phyloP scores from a whole-genome alignment of 768 basidiomycete genomes.

The Suillus ampliporus region DNA sequence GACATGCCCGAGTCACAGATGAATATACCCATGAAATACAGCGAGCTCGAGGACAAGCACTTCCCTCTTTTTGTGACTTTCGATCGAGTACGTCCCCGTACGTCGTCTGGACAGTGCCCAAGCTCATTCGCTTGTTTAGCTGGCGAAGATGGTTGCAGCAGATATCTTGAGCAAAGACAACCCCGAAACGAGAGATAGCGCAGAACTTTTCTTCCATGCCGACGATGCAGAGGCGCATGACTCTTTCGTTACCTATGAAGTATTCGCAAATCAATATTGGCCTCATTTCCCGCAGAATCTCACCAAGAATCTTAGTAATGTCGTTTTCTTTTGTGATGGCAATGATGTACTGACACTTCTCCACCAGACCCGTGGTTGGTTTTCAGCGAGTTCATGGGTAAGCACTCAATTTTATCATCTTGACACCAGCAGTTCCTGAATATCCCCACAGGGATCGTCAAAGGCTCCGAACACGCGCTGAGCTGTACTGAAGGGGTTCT shows the following conservation, averaged over 20 bases:
- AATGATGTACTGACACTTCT: slow-evolving; percentile 1
- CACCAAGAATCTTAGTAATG: slow-evolving; percentile 58
- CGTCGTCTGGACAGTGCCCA: not conserved
- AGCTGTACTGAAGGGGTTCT: slow-evolving; percentile 43
- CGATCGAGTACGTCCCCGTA: slow-evolving; percentile 51
- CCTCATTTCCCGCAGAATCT: slow-evolving; percentile 56
- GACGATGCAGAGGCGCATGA: slow-evolving; percentile 25
- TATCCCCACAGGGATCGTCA: slow-evolving; percentile 54
- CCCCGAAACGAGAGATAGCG: slow-evolving; percentile 7
- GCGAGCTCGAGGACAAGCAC: slow-evolving; percentile 59
- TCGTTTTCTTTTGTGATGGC: not conserved
- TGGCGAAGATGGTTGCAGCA: slow-evolving; percentile 31
- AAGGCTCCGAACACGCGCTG: slow-evolving; percentile 66
- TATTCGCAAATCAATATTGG: slow-evolving; percentile 63
- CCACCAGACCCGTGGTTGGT: slow-evolving; percentile 62
- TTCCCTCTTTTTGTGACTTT: slow-evolving; percentile 77
- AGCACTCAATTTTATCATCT: slow-evolving; percentile 13
- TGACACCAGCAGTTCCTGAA: not conserved
- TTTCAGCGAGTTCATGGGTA: slow-evolving; percentile 70
- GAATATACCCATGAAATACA: slow-evolving; percentile 52
- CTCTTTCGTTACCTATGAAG: slow-evolving; percentile 48
- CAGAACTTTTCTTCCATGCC: slow-evolving; percentile 21
- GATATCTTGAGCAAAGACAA: slow-evolving; percentile 23
- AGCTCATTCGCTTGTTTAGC: slow-evolving; percentile 15
- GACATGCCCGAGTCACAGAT: slow-evolving; percentile 41